These are phyloP conservation scores for Mortierella sp. DNA, from an alignment of 371 early-diverging fungal species.

Conservation along the genomic window DNA sequence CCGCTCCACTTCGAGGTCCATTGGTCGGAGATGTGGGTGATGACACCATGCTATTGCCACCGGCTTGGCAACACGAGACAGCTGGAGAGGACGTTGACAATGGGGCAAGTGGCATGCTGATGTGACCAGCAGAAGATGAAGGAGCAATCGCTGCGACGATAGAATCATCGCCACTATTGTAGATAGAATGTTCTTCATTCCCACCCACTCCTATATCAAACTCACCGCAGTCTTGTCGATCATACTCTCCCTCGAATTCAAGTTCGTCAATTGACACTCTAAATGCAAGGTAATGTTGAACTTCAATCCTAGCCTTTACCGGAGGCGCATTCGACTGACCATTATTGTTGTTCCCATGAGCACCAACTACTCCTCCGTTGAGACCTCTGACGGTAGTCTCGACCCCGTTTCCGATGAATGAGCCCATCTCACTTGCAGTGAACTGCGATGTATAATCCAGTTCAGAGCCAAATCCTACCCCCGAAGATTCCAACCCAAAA, in stretches of 20 bases:
- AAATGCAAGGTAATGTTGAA: slow-evolving; percentile 43
- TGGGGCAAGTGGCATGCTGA: background rate
- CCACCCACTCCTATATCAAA: slow-evolving; percentile 20
- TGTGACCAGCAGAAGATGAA: background rate
- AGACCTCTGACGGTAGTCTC: background rate
- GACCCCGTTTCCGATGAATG: background rate
- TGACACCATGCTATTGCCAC: background rate
- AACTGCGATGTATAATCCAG: slow-evolving; percentile 14
- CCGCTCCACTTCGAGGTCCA: background rate
- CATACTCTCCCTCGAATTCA: slow-evolving; percentile 49
- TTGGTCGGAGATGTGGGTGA: background rate
- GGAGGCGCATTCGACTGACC: background rate
- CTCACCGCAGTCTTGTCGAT: slow-evolving; percentile 23
- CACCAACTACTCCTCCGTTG: background rate
- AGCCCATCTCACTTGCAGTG: background rate
- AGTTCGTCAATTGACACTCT: slow-evolving; percentile 44
- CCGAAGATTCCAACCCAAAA: background rate
- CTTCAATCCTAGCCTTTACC: slow-evolving; percentile 34
- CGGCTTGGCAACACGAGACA: background rate
- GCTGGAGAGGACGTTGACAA: background rate
- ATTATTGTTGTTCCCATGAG: background rate
- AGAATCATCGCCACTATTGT: background rate
- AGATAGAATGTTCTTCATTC: slow-evolving; percentile 17
- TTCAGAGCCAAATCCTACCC: slow-evolving; percentile 11
- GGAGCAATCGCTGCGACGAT: background rate